Evolutionary conservation across 2,329 filamentous ascomycete species (phyloP), one percentile per base, ranked within the genome.

Genomic region (Thermomyces lanuginosus): DNA sequence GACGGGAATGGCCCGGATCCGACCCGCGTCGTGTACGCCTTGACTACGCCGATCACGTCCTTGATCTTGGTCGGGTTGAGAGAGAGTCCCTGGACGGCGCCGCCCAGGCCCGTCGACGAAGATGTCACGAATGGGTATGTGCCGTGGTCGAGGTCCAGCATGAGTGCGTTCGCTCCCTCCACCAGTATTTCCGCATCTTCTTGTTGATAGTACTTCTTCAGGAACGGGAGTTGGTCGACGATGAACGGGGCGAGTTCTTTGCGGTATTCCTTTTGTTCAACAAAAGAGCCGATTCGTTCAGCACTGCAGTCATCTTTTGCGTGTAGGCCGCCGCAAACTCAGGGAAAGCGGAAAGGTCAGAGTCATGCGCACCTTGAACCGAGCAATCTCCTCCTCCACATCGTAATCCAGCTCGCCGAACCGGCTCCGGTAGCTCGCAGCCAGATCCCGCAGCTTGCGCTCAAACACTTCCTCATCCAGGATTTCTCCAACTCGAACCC

Each of bases 1-100:
- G 64, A 69, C 2, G 70, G 70, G 53, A 75, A 73, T 5, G 70
- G 70, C 2, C 70, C 70, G 10, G 61, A 65, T 37, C 58, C 60
- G 16, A 69, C 65, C 25, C 65, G 63, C 3, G 69, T 71, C 22
- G 68, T 72, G 56, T 75, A 74, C 15, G 70, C 69, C 45, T 75
- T 75, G 23, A 73, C 64, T 2, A 75, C 69, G 29, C 70, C 70
- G 39, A 74, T 65, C 29, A 70, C 62, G 34, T 63, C 61, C 33
- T 58, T 61, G 39, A 74, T 61, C 35, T 61, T 63, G 30, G 60
- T 55, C 28, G 66, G 68, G 44, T 63, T 66, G 19, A 73, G 49
- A 19, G 66, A 66, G 9, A 73, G 59, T 13, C 69, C 68, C 24
- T 68, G 68, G 40, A 68, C 69, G 35, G 56, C 56, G 21, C 58